These are phyloP conservation scores for Tuber microsphaerosporum DNA, from an alignment of 495 filamentous ascomycete genomes.

Conservation along the genomic window DNA sequence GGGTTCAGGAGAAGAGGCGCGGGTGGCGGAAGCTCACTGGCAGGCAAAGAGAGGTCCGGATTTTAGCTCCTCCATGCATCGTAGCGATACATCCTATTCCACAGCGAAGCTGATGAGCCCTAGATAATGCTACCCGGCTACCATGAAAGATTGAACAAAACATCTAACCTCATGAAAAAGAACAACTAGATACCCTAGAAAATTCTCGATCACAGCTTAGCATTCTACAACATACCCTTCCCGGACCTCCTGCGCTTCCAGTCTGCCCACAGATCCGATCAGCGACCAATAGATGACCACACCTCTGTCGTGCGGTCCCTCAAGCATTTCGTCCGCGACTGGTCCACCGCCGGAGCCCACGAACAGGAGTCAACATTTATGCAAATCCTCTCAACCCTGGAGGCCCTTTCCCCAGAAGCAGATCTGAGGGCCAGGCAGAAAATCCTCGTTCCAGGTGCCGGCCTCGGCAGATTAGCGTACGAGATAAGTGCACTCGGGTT, in stretches of 20 bases:
- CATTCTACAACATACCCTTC: constrained; percentile 39
- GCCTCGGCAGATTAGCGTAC: constrained; percentile 46
- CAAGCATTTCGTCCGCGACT: constrained; percentile 50
- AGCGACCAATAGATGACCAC: constrained; percentile 32
- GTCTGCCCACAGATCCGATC: constrained; percentile 24
- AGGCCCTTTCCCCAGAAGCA: constrained; percentile 21
- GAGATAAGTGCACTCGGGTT: constrained; percentile 45
- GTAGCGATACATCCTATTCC: not conserved
- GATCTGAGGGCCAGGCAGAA: constrained; percentile 21
- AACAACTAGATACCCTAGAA: constrained; percentile 39
- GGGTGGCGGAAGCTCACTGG: constrained; percentile 36
- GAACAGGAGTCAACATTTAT: constrained; percentile 45
- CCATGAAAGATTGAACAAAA: constrained; percentile 35
- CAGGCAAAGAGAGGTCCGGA: constrained; percentile 38
- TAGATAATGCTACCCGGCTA: constrained; percentile 26
- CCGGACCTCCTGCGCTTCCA: constrained; percentile 40
- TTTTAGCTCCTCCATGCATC: constrained; percentile 6
- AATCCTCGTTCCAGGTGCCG: constrained; percentile 46
- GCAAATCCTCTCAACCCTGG: constrained; percentile 41
- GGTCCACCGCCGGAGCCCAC: constrained; percentile 43
- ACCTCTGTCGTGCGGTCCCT: constrained; percentile 45
- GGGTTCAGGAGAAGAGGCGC: constrained; percentile 34
- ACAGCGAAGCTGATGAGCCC: not conserved
- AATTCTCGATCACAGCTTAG: constrained; percentile 38
- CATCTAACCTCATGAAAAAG: constrained; percentile 26